These are phyloP conservation scores for Xylaria sp. DNA, from an alignment of 2,329 filamentous ascomycete genomes.

Conservation along the genomic window DNA sequence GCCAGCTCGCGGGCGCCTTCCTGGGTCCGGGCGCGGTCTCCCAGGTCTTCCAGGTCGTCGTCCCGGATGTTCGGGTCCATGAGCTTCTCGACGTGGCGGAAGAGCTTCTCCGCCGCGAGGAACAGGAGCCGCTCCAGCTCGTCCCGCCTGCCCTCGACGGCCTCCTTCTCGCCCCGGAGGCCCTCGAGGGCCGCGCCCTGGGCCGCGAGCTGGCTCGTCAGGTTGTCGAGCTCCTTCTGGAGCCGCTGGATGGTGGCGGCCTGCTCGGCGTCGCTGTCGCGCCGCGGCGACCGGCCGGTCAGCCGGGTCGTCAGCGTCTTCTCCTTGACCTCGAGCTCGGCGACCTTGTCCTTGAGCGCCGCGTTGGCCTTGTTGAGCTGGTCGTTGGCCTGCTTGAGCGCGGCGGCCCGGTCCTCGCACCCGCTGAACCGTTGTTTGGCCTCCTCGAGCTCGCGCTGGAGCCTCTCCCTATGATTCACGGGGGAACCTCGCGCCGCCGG, in stretches of 20 bases:
- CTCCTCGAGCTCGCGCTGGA: background rate
- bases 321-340: background rate
- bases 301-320: background rate
- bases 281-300: background rate
- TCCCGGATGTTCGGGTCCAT: background rate
- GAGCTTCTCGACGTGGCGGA: background rate
- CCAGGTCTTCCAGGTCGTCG: no score
- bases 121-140: background rate
- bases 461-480: background rate
- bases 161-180: background rate
- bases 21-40: background rate
- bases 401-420: no score
- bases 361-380: background rate
- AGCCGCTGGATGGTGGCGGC: background rate
- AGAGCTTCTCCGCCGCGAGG: background rate
- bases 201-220: background rate
- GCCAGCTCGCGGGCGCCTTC: background rate
- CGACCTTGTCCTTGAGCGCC: background rate
- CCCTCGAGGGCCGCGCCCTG: background rate
- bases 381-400: no score
- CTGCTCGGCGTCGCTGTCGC: background rate
- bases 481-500: no score
- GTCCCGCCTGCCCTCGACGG: background rate
- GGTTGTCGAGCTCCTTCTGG: conserved; percentile 1
- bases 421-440: no score